Evolutionary conservation across 345 rosid species (phyloP).

Genomic region (Rhizophora mangle): DNA sequence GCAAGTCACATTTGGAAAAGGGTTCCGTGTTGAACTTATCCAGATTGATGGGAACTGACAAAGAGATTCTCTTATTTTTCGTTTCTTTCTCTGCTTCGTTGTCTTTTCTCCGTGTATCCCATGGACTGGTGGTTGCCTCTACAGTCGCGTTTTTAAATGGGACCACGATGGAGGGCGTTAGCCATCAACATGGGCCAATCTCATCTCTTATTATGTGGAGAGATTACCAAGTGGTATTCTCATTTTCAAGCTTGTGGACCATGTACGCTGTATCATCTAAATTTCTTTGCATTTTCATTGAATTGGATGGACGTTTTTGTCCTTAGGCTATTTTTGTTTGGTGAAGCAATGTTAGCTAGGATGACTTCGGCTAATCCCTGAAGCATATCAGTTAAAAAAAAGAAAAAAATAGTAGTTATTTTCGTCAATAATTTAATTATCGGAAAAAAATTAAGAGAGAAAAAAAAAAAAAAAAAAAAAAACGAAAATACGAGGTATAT

Average conservation of each 20-base stretch:
- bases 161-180: slow-evolving; percentile 20
- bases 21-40: slow-evolving; percentile 12
- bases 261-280: background rate
- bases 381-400: too few species aligned
- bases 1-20: background rate
- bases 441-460: too few species aligned
- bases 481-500: too few species aligned
- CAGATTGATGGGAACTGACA: slow-evolving; percentile 23
- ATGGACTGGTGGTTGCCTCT: background rate
- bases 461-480: too few species aligned
- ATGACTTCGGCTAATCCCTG: too few species aligned
- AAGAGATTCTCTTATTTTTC: slow-evolving; percentile 23
- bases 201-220: slow-evolving; percentile 5
- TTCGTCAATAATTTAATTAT: too few species aligned
- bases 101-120: background rate
- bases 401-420: too few species aligned
- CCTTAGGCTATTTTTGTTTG: too few species aligned
- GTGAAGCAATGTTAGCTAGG: too few species aligned
- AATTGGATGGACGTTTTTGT: background rate
- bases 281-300: background rate
- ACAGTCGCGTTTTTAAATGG: slow-evolving; percentile 33
- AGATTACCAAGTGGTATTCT: background rate
- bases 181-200: slow-evolving; percentile 32
- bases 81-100: slow-evolving; percentile 5
- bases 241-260: slow-evolving; percentile 35